A percentile compares a stretch with the other conserved stretches of the same genome.
These are phyloP conservation scores for Candida maesae DNA, from an alignment of 805 yeast genomes.

Conservation along the genomic window DNA sequence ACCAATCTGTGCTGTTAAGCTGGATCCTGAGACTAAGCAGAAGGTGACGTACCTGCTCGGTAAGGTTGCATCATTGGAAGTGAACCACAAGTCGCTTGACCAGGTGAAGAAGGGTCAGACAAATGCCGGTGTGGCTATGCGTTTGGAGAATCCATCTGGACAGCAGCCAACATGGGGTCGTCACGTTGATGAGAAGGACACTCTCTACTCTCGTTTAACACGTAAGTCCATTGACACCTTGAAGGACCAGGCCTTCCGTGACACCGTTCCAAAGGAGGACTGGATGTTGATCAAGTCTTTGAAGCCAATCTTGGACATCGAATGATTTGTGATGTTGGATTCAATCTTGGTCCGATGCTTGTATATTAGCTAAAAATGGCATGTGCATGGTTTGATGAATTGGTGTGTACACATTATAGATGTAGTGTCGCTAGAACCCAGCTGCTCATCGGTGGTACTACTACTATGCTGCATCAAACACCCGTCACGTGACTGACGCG, in stretches of 20 bases:
- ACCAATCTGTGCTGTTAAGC: conserved; percentile 91
- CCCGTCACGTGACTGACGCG: too few relatives aligned
- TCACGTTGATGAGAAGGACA: conserved; percentile 93
- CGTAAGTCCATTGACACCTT: conserved; percentile 94
- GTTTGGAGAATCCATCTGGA: conserved; percentile 87
- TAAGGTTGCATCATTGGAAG: conserved; percentile 88
- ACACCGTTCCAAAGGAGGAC: conserved; percentile 89
- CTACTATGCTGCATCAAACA: too few relatives aligned
- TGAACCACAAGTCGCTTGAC: conserved; percentile 82
- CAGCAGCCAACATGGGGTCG: conserved; percentile 99
- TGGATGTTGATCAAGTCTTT: conserved; percentile 89
- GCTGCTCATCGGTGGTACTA: too few relatives aligned
- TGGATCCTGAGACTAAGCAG: conserved; percentile 80
- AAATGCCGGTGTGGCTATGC: conserved; percentile 97
- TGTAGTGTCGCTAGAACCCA: too few relatives aligned
- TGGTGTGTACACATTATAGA: too few relatives aligned
- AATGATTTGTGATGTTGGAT: conserved; percentile 23
- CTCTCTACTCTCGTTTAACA: conserved; percentile 81
- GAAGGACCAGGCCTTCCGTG: conserved; percentile 97
- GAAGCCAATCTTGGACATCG: conserved; percentile 83
- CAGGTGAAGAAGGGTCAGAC: conserved; percentile 92
- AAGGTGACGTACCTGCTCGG: conserved; percentile 70
- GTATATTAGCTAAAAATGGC: too few relatives aligned
- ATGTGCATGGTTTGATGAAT: too few relatives aligned
- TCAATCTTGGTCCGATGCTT: background rate